Evolutionary conservation across 192 early-diverging fungal genomes (phyloP).

Genomic region (Rhizophagus clarus): DNA sequence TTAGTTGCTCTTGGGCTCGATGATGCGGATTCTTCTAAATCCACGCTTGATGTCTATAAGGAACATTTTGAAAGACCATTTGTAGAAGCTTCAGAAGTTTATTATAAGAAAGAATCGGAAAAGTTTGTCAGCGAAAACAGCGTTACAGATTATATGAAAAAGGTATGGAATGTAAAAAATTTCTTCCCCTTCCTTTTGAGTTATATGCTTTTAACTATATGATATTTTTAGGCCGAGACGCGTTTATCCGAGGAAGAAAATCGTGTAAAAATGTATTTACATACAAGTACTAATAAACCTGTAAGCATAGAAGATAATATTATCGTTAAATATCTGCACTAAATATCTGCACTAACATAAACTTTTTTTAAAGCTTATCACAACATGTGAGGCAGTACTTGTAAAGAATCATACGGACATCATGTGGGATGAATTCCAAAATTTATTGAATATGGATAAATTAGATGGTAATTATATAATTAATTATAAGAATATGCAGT

Average conservation of each 20-base stretch:
- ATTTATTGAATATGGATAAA: slow-evolving; percentile 84
- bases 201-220: not conserved
- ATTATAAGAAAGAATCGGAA: slow-evolving; percentile 90
- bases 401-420: slow-evolving; percentile 82
- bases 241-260: slow-evolving; percentile 82
- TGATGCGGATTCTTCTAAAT: slow-evolving; percentile 74
- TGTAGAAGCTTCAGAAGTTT: slow-evolving; percentile 73
- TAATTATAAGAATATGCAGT: not conserved
- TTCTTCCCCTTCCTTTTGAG: not conserved
- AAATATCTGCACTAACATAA: not conserved
- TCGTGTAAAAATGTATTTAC: slow-evolving; percentile 86
- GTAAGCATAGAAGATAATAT: slow-evolving; percentile 26
- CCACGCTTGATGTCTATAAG: slow-evolving; percentile 87
- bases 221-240: slow-evolving; percentile 60
- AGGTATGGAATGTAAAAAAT: slow-evolving; percentile 45
- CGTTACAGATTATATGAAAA: slow-evolving; percentile 95
- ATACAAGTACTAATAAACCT: slow-evolving; percentile 75
- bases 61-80: slow-evolving; percentile 88
- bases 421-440: slow-evolving; percentile 90
- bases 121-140: slow-evolving; percentile 89
- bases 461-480: slow-evolving; percentile 55
- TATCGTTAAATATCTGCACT: not conserved
- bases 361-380: slow-evolving; percentile 56
- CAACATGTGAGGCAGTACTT: slow-evolving; percentile 82
- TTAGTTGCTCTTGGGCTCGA: slow-evolving; percentile 82